Conservation (phyloP, 306 rosid species). For the Neltuma alba region DNA sequence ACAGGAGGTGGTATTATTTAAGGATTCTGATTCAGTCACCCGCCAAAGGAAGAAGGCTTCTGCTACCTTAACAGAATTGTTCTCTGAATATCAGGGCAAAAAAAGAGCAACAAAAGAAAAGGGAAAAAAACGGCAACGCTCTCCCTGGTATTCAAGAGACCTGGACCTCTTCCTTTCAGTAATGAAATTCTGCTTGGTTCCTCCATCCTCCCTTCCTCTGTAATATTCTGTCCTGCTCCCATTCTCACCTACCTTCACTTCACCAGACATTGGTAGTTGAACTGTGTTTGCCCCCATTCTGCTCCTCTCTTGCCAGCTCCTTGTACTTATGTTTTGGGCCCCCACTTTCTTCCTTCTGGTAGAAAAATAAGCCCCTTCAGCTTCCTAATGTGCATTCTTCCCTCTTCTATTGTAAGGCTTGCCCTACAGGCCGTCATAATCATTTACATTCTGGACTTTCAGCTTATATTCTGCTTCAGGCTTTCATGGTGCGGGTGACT, state of each 20-base stretch:
- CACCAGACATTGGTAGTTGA: neutral
- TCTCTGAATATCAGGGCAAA: neutral
- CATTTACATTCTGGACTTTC: slow-evolving; percentile 23
- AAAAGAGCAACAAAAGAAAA: neutral
- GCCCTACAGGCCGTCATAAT: neutral
- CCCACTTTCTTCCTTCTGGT: neutral
- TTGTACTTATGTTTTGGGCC: neutral
- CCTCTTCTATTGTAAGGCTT: neutral
- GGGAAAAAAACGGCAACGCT: neutral
- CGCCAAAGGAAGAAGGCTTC: neutral
- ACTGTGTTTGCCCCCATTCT: neutral
- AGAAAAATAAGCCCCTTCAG: neutral
- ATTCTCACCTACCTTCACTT: neutral
- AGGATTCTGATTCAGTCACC: neutral
- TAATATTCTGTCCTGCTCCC: neutral
- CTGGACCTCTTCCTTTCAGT: neutral
- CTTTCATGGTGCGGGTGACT: neutral
- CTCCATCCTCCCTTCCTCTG: neutral
- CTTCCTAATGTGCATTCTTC: neutral
- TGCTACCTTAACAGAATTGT: neutral
- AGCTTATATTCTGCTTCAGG: slow-evolving; percentile 14
- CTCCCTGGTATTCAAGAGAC: neutral
- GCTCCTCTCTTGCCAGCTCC: neutral
- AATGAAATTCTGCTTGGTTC: neutral
- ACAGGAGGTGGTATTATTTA: too few relatives aligned